Evolutionary conservation across 1,139 yeast species (phyloP), one percentile per base, ranked within the genome.

Genomic region (Hyphopichia wangnamkhiaoensis): DNA sequence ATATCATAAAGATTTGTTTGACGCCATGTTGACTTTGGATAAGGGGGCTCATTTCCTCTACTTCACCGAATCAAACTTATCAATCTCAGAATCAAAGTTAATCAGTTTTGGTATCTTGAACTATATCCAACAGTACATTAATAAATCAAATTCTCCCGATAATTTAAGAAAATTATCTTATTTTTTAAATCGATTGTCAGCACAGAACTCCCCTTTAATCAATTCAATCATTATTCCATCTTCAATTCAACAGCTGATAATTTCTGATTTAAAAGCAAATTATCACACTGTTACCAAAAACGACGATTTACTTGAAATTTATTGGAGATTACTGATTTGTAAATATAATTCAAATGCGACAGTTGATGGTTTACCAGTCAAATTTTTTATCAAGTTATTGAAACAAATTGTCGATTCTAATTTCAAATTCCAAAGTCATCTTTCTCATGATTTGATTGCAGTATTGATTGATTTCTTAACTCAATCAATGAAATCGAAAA

Each of bases 51-150:
- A 67, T 38, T 76, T 75, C 56, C 54, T 81, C 36, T 62, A 75
- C 2, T 82, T 84, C 47, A 62, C 78, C 13, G 76, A 78, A 33
- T 53, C 76, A 3, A 58, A 76, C 6, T 56, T 72, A 26, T 70
- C 65, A 6, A 47, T 77, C 7, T 59, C 78, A 9, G 59, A 58
- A 37, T 74, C 74, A 12, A 80, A 76, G 50, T 56, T 79, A 2
- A 34, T 68, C 13, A 66, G 70, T 20, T 79, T 78, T 47, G 79
- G 80, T 3, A 48, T 64, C n/a, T 50, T 57, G 1, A 70, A 66
- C 15, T 70, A 61, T 41, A 54, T 82, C n/a, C 81, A 79, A 43
- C 72, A 70, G 10, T 82, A 65, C 43, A 58, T 84, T 14, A 65
- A 73, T 35, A 56, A 54, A 14, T 52, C 68, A 26, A 31, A 53